A percentile compares a stretch with the other conserved stretches of the same genome.
Evolutionary conservation across 1,284 basidiomycete species (phyloP).

Genomic region (Mrakiaceae sp.): DNA sequence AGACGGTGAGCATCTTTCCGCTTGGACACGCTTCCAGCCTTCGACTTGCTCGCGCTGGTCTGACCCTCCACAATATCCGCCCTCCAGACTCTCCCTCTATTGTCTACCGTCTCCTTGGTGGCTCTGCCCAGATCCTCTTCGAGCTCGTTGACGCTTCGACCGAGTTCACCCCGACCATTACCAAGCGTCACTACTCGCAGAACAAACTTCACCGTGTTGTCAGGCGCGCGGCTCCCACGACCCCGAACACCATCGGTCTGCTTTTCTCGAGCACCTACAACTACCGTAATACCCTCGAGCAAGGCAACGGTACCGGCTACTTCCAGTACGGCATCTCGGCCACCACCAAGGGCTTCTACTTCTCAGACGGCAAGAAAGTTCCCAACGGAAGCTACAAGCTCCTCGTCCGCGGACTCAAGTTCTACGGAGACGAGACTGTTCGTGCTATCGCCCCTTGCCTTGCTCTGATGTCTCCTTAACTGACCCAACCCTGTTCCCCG

Average conservation of each 20-base stretch:
- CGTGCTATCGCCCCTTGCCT: too few relatives aligned
- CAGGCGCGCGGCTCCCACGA: constrained; percentile 2
- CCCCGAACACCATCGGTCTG: neutral
- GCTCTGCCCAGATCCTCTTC: constrained; percentile 42
- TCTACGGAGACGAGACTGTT: constrained; percentile 44
- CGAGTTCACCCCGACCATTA: constrained; percentile 27
- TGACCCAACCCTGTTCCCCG: too few relatives aligned
- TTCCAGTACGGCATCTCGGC: constrained; percentile 1
- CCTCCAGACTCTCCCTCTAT: constrained; percentile 10
- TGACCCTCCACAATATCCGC: neutral
- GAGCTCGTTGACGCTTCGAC: constrained; percentile 38
- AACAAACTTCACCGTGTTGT: constrained; percentile 2
- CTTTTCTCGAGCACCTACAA: constrained; percentile 6
- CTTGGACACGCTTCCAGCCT: too few relatives aligned
- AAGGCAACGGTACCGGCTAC: constrained; percentile 27
- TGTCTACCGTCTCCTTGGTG: constrained; percentile 41
- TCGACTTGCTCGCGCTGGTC: neutral
- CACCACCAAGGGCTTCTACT: constrained; percentile 31
- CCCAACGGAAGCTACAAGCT: constrained; percentile 51
- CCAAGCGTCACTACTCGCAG: constrained; percentile 20
- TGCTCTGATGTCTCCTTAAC: too few relatives aligned
- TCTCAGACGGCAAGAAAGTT: constrained; percentile 48
- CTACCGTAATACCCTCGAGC: constrained; percentile 32
- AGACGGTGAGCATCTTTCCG: constrained; percentile 6
- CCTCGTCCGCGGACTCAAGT: constrained; percentile 48